A percentile compares a stretch with the other conserved stretches of the same genome.
Evolutionary conservation across 352 stramenopile species (phyloP).

Genomic region (Pythium rhizo-oryzae): DNA sequence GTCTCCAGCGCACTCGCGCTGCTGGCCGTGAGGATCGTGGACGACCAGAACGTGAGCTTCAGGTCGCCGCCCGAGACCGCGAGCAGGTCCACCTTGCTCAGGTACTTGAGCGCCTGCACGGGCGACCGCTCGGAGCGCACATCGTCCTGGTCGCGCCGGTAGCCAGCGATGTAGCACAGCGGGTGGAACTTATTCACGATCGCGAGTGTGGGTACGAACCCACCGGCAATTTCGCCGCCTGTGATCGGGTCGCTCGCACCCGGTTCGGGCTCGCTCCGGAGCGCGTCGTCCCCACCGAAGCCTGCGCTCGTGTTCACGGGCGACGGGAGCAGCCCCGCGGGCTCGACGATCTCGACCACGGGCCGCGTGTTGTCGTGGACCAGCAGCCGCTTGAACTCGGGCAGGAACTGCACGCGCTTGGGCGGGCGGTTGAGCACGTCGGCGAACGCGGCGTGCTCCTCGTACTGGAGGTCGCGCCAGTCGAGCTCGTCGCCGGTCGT

Average conservation of each 20-base stretch:
- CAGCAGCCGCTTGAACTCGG: constrained; percentile 61
- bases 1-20: constrained; percentile 71
- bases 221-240: neutral
- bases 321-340: constrained; percentile 40
- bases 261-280: neutral
- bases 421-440: constrained; percentile 63
- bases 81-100: constrained; percentile 59
- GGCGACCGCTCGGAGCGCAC: constrained; percentile 75
- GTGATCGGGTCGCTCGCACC: neutral
- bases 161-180: constrained; percentile 65
- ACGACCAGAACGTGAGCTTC: constrained; percentile 80
- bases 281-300: neutral
- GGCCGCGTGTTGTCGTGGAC: constrained; percentile 66
- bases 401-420: constrained; percentile 57
- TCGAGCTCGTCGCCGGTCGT: constrained; percentile 41
- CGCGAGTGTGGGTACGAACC: constrained; percentile 44
- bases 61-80: constrained; percentile 73
- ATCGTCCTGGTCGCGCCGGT: constrained; percentile 77
- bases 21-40: constrained; percentile 58
- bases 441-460: constrained; percentile 56
- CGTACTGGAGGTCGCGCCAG: constrained; percentile 73
- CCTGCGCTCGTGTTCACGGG: constrained; percentile 33
- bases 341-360: constrained; percentile 69
- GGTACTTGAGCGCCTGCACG: constrained; percentile 73
- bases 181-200: constrained; percentile 78